Conservation (phyloP, 495 filamentous ascomycete genomes). For the Penicillium canariense region DNA sequence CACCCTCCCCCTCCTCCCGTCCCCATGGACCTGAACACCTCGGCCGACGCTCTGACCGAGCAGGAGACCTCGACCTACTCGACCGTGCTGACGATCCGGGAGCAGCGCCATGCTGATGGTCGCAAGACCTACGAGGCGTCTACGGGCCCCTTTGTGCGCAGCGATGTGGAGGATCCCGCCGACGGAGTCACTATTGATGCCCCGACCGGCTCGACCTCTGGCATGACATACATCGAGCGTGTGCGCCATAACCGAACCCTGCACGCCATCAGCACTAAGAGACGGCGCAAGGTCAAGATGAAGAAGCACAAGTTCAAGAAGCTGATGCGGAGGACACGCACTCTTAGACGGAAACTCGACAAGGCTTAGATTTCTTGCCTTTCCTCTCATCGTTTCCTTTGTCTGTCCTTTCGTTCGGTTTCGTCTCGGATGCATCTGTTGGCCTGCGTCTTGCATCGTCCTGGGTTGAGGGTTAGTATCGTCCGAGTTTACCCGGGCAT, state of each 20-base stretch:
- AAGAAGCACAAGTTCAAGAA: conserved; percentile 99
- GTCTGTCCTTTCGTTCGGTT: conserved; percentile 11
- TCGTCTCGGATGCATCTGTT: conserved; percentile 26
- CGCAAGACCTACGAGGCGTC: conserved; percentile 58
- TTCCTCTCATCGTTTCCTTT: conserved; percentile 9
- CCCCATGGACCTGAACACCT: conserved; percentile 40
- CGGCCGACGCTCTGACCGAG: conserved; percentile 19
- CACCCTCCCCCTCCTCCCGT: conserved; percentile 71
- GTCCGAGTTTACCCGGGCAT: conserved; percentile 25
- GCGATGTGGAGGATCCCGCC: conserved; percentile 37
- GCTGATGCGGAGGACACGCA: conserved; percentile 88
- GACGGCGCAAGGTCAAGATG: conserved; percentile 92
- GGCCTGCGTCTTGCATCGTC: conserved; percentile 29
- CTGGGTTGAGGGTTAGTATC: conserved; percentile 21
- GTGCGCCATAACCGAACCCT: conserved; percentile 38
- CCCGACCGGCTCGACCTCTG: conserved; percentile 26
- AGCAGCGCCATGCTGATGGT: conserved; percentile 69
- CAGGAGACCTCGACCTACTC: conserved; percentile 62
- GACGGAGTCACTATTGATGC: conserved; percentile 35
- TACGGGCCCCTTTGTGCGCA: conserved; percentile 41
- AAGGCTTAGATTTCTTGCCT: conserved; percentile 35
- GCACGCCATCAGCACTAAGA: conserved; percentile 77
- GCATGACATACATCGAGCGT: conserved; percentile 43
- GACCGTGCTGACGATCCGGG: conserved; percentile 77
- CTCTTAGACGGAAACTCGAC: conserved; percentile 83